Evolutionary conservation across 257 asterid species (phyloP).

Genomic region (Capsicum chinense): DNA sequence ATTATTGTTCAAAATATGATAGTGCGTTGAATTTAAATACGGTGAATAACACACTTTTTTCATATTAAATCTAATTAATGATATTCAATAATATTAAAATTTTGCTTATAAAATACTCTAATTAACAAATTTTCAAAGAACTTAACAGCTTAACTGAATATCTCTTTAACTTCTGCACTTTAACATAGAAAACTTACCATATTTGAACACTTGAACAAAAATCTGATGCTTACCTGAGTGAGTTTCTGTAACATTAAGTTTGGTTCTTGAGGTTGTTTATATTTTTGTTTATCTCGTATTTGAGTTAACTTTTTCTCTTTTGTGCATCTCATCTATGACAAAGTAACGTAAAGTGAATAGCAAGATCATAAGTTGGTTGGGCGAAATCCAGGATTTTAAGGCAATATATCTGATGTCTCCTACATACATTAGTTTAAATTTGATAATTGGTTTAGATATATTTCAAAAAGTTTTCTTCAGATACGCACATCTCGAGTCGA

Average conservation of each 20-base stretch:
- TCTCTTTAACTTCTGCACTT: no score
- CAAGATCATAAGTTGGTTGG: neutral
- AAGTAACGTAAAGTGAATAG: neutral
- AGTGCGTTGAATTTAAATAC: no score
- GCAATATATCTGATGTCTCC: neutral
- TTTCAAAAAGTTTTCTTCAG: no score
- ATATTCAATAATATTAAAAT: no score
- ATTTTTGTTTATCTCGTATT: neutral
- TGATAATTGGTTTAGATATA: no score
- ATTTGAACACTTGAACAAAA: neutral
- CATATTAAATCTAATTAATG: no score
- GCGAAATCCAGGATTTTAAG: neutral
- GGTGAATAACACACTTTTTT: no score
- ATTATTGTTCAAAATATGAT: no score
- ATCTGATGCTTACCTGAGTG: neutral
- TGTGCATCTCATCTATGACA: neutral
- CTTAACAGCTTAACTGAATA: no score
- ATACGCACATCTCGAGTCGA: no score
- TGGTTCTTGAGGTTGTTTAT: neutral
- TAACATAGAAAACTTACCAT: neutral
- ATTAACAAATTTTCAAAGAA: no score
- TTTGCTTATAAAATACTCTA: no score
- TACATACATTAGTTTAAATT: neutral
- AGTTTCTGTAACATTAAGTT: neutral
- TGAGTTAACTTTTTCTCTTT: neutral